These are phyloP conservation scores for Kwoniella sp. DNA, from an alignment of 768 basidiomycete genomes.

Conservation along the genomic window DNA sequence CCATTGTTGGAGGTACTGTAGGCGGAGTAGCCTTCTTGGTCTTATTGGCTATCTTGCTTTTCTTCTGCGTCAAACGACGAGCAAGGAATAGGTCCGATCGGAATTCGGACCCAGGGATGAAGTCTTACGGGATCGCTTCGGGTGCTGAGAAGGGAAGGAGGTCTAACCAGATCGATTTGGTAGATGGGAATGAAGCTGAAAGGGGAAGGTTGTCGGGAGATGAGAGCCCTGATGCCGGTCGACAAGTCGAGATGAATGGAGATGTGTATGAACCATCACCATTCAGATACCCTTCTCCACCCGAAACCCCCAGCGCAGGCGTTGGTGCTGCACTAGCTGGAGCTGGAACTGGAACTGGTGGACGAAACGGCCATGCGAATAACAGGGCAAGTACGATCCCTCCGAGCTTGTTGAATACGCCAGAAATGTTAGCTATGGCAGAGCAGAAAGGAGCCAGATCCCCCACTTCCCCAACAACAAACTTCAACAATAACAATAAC, in stretches of 20 bases:
- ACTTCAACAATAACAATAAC: not conserved
- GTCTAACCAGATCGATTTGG: constrained; percentile 17
- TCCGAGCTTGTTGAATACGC: constrained; percentile 5
- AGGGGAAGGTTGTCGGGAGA: constrained; percentile 3
- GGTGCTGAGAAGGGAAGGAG: constrained; percentile 13
- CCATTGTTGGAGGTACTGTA: constrained; percentile 53
- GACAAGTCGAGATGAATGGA: constrained; percentile 13
- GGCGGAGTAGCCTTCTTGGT: constrained; percentile 54
- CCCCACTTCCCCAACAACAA: constrained; percentile 1
- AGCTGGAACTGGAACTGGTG: not conserved
- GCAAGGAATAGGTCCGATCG: constrained; percentile 23
- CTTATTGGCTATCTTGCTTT: constrained; percentile 51
- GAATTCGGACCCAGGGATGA: constrained; percentile 12
- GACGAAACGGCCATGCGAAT: not conserved
- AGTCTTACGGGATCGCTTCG: constrained; percentile 25
- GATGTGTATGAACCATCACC: constrained; percentile 22
- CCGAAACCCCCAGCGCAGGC: constrained; percentile 12
- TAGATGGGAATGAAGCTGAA: constrained; percentile 13
- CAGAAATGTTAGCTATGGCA: constrained; percentile 17
- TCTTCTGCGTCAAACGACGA: constrained; percentile 48
- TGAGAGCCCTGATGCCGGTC: not conserved
- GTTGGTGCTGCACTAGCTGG: not conserved
- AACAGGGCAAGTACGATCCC: constrained; percentile 3
- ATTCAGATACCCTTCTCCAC: constrained; percentile 25
- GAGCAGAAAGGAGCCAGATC: constrained; percentile 13